Evolutionary conservation across 768 basidiomycete species (phyloP), one percentile per base, ranked within the genome.

Genomic region (Lepiota brunneoincarnata): DNA sequence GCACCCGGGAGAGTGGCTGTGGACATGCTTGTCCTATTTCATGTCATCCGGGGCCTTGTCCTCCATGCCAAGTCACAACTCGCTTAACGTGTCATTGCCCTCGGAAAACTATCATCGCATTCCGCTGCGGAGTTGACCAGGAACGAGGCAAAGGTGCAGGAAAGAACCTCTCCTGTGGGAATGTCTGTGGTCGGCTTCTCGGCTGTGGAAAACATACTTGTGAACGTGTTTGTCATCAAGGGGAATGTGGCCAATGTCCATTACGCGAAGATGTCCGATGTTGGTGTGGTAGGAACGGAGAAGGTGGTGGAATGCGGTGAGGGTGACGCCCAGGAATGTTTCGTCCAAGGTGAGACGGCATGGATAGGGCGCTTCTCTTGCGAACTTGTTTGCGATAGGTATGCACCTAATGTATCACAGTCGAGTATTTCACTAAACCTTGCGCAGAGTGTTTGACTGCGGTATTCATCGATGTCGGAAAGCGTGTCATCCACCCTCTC

Each of bases 41-140:
- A 12, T 98, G 96, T 63, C 96, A 98, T 67, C 96, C 97, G 0
- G 97, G 96, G 0, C 97, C 96, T 0, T 99, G 97, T 70, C 95
- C 95, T 0, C 93, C 93, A 0, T 99, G 97, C 64, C 81, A 84
- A 57, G 80, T 96, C 10, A 90, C 88, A 4, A 82, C 89, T 0
- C 79, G 82, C 39, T 70, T 84, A n/a, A 72, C 77, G 1, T 99
- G 97, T 65, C 85, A 90, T 47, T 98, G 94, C 58, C 75, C 75
- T n/a, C 79, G 80, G 43, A 78, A 82, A 56, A 76, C 81, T 31
- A 67, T 72, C 1, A 72, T 89, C 43, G 75, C 81, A 0, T 77
- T 86, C 58, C 74, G 82, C 4, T 89, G 88, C 66, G 81, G 83
- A 6, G 58, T 67, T 1, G 71, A 70, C 49, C 72, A 56, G 49